phyloP scores from a whole-genome alignment of 768 basidiomycete genomes.

The Sarcomyxa edulis region DNA sequence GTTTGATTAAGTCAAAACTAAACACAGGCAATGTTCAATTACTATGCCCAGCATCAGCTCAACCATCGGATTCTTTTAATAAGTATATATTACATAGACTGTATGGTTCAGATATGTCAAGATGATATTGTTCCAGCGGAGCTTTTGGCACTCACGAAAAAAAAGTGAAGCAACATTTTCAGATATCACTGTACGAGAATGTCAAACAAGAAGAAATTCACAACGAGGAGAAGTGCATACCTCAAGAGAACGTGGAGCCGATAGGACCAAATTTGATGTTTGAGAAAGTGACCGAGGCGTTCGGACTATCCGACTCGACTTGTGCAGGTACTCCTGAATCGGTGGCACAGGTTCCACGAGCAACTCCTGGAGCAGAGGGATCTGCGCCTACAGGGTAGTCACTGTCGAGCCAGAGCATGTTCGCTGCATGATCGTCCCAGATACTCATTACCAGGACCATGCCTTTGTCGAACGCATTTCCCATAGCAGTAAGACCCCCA shows the following conservation, averaged over 20 bases:
- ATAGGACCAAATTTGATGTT: constrained; percentile 39
- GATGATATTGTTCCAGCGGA: too few relatives aligned
- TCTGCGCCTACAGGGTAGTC: constrained; percentile 22
- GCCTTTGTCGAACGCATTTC: constrained; percentile 22
- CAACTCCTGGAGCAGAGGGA: constrained; percentile 23
- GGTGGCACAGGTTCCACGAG: constrained; percentile 35
- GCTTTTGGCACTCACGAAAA: too few relatives aligned
- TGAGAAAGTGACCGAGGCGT: constrained; percentile 31
- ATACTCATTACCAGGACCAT: constrained; percentile 31
- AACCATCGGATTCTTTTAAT: too few relatives aligned
- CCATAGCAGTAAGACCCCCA: constrained; percentile 23
- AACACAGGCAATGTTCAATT: too few relatives aligned
- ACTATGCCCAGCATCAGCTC: too few relatives aligned
- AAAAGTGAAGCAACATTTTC: too few relatives aligned
- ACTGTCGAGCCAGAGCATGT: constrained; percentile 37
- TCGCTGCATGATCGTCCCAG: constrained; percentile 35
- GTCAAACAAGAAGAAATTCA: too few relatives aligned
- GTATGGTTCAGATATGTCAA: too few relatives aligned
- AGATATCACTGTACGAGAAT: too few relatives aligned
- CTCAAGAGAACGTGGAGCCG: constrained; percentile 13
- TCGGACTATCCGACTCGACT: constrained; percentile 26
- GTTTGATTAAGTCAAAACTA: too few relatives aligned
- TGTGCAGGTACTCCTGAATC: constrained; percentile 29
- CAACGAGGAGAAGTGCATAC: too few relatives aligned
- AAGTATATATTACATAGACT: too few relatives aligned